Percentiles rank a stretch among this genome's conserved stretches.
phyloP scores from a whole-genome alignment of 768 basidiomycete species.

The Russula griseocarnosa region DNA sequence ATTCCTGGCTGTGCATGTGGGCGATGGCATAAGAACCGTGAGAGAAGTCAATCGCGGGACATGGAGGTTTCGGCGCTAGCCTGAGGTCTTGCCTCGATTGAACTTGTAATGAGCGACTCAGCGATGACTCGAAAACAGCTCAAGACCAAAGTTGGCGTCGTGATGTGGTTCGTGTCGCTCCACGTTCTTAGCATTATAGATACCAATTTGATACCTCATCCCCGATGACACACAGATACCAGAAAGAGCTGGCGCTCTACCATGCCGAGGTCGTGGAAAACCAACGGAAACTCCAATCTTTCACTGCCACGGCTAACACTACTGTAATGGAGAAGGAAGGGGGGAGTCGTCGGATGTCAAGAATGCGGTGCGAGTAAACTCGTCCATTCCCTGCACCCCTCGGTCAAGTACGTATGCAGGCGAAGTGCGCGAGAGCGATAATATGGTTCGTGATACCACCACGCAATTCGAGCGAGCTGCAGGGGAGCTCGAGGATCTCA shows the following conservation, averaged over 20 bases:
- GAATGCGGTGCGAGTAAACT: conserved; percentile 53
- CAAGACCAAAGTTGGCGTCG: conserved; percentile 69
- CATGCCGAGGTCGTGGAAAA: conserved; percentile 59
- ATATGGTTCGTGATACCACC: conserved; percentile 71
- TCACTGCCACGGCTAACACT: conserved; percentile 43
- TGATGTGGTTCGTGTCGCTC: conserved; percentile 50
- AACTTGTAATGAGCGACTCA: conserved; percentile 42
- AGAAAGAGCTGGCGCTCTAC: conserved; percentile 68
- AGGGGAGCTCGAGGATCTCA: conserved; percentile 58
- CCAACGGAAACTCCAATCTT: conserved; percentile 55
- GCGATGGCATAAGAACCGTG: too few relatives aligned
- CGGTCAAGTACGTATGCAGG: background rate
- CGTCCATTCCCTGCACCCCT: conserved; percentile 10
- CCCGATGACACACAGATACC: conserved; percentile 28
- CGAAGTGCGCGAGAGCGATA: conserved; percentile 60
- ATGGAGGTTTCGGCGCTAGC: too few relatives aligned
- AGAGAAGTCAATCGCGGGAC: too few relatives aligned
- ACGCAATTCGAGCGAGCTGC: conserved; percentile 57
- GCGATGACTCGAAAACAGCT: conserved; percentile 58
- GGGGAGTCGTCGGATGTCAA: conserved; percentile 72
- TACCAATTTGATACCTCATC: background rate
- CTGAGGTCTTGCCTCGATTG: background rate
- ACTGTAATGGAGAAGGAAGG: conserved; percentile 34
- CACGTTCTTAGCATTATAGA: background rate
- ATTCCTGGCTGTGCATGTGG: too few relatives aligned